Base-by-base conservation (phyloP, 345 rosid genomes). In the Trapa incisa region DNA sequence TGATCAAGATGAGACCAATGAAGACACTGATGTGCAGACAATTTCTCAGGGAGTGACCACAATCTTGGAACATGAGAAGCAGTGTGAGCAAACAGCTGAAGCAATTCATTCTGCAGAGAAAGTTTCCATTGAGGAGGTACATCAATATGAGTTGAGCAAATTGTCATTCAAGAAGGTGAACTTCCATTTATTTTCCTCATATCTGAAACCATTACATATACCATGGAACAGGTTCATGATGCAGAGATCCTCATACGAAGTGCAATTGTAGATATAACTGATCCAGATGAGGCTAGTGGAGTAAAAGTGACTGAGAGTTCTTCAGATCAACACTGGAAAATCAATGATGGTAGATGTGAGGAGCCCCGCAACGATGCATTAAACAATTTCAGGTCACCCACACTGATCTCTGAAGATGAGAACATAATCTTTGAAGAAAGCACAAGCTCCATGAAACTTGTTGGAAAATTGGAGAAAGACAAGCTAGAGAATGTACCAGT, bases 281-380 rank as follows among this genome's bases (percentile, higher is more conserved):
- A 62, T 15, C 41, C 15, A 29, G 22, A 35, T 41, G 14, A 33
- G 35, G 32, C 3, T 16, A 33, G 22, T 47, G 50, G 11, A 65
- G 13, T 11, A 29, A 2, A 65, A 65, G 52, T 17, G 45, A 15
- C 37, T 32, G 67, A 65, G 36, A 58, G 35, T 10, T 58, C 37
- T 32, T 33, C 63, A 9, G 11, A 32, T 29, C 16, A 58, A 53
- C 13, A 38, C 6, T 4, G 52, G 17, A 47, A 37, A 37, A 52
- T 13, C 36, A 33, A 53, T 11, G 62, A 52, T 16, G 35, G 29
- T 12, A 62, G 47, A 67, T 56, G 42, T 0, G 63, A n/a, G 58
- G 53, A 58, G 37, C 36, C 22, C 22, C 3, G 35, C 11, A 48
- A 67, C n/a, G 70, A 67, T 33, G 70, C 56, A 43, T 69, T 61